Evolutionary conservation across 345 rosid species (phyloP).

Genomic region (Luvunga scandens): DNA sequence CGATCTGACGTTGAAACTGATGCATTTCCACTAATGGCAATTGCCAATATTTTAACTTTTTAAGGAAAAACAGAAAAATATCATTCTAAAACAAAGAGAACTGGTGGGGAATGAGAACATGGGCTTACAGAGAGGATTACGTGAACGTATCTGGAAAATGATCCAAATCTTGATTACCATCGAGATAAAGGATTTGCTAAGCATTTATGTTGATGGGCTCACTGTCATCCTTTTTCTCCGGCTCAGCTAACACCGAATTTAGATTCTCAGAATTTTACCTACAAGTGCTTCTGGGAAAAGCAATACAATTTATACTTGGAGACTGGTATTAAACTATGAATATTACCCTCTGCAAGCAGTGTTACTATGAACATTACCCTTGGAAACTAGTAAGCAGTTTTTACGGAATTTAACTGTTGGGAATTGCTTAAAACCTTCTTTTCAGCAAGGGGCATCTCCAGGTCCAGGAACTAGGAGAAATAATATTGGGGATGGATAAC

Average conservation of each 20-base stretch:
- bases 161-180: conserved; percentile 1
- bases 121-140: conserved; percentile 1
- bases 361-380: too few species aligned
- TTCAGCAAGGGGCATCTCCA: not conserved
- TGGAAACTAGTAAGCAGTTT: too few species aligned
- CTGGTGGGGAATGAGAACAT: not conserved
- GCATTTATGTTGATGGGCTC: not conserved
- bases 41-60: not conserved
- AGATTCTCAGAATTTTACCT: not conserved
- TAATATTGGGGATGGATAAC: not conserved
- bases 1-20: conserved; percentile 26
- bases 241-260: not conserved
- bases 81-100: not conserved
- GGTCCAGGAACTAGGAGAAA: not conserved
- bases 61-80: not conserved
- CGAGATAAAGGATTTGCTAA: not conserved
- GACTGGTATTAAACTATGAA: not conserved
- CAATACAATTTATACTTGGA: not conserved
- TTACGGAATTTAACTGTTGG: too few species aligned
- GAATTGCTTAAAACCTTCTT: not conserved
- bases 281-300: not conserved
- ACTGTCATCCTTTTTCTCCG: not conserved
- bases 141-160: not conserved
- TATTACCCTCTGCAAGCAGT: too few species aligned
- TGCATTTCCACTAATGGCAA: conserved; percentile 15